phyloP scores from a whole-genome alignment of 169 alveolate species.

The Miamiensis avidus region DNA sequence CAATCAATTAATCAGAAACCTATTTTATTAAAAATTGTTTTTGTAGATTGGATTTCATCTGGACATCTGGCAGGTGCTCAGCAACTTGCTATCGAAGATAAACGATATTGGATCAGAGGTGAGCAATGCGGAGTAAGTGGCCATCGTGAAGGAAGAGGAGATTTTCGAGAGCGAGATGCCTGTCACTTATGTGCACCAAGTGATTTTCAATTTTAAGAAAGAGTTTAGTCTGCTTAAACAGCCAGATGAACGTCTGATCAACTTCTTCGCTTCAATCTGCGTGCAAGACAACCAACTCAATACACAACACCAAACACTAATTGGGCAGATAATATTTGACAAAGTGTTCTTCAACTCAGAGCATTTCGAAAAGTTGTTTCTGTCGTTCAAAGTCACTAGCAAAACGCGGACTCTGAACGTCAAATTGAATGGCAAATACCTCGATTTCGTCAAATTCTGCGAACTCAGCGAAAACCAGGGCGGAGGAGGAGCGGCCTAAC shows the following conservation, averaged over 20 bases:
- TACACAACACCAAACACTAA: neutral
- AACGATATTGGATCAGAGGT: neutral
- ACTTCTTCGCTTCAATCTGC: neutral
- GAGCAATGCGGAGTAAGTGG: neutral
- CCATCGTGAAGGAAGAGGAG: neutral
- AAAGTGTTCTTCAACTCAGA: neutral
- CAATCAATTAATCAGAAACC: too few species aligned
- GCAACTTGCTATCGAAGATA: neutral
- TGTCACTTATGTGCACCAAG: neutral
- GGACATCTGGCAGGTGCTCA: neutral
- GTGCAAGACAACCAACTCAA: neutral
- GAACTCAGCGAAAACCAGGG: neutral
- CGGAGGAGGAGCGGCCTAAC: too few species aligned
- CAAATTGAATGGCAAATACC: neutral
- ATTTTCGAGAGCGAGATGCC: neutral
- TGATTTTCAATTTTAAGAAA: neutral
- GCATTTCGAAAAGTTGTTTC: too few species aligned
- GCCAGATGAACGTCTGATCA: neutral
- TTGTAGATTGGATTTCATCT: neutral
- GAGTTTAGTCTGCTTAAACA: neutral
- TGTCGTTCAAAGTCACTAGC: neutral
- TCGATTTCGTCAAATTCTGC: neutral
- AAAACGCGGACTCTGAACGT: neutral
- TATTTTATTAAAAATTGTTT: too few species aligned
- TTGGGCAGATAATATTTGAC: neutral